A percentile compares a stretch with the other conserved stretches of the same genome.
Evolutionary conservation across 2,329 filamentous ascomycete genomes (phyloP).

Genomic region (Penicillium janthinellum): DNA sequence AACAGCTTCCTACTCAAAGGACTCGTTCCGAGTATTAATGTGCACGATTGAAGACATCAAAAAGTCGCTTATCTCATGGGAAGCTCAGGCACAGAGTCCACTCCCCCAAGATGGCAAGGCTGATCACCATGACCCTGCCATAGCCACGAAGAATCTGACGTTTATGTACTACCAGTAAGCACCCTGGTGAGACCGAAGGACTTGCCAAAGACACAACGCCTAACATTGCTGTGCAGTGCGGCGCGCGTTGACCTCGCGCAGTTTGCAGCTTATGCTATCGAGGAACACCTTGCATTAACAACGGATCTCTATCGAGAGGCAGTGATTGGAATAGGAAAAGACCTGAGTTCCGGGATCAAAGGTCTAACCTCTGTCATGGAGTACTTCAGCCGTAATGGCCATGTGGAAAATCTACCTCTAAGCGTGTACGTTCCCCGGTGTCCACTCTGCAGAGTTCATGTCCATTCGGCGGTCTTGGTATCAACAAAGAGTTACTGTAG

Average conservation of each 20-base stretch:
- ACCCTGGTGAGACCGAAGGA: neutral
- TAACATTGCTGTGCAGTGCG: constrained; percentile 35
- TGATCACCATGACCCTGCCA: constrained; percentile 45
- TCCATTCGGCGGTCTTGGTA: neutral
- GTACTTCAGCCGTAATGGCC: constrained; percentile 50
- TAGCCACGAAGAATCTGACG: constrained; percentile 52
- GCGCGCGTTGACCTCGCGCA: constrained; percentile 51
- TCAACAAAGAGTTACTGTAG: too few species aligned
- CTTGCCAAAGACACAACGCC: neutral
- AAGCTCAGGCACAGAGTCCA: constrained; percentile 6
- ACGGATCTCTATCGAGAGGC: constrained; percentile 45
- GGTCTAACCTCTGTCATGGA: constrained; percentile 52
- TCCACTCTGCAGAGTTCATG: neutral
- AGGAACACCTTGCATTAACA: constrained; percentile 38
- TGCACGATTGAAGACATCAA: constrained; percentile 18
- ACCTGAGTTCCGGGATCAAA: constrained; percentile 50
- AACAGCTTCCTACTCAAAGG: constrained; percentile 9
- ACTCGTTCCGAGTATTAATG: constrained; percentile 19
- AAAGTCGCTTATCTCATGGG: constrained; percentile 23
- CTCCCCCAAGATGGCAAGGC: neutral
- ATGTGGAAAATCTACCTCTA: constrained; percentile 52
- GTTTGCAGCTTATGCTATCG: constrained; percentile 50
- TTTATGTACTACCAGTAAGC: constrained; percentile 57
- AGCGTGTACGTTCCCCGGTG: constrained; percentile 41
- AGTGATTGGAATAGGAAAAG: constrained; percentile 31